These are phyloP conservation scores for Peniophora sp. DNA, from an alignment of 1,284 basidiomycete species.

Conservation along the genomic window DNA sequence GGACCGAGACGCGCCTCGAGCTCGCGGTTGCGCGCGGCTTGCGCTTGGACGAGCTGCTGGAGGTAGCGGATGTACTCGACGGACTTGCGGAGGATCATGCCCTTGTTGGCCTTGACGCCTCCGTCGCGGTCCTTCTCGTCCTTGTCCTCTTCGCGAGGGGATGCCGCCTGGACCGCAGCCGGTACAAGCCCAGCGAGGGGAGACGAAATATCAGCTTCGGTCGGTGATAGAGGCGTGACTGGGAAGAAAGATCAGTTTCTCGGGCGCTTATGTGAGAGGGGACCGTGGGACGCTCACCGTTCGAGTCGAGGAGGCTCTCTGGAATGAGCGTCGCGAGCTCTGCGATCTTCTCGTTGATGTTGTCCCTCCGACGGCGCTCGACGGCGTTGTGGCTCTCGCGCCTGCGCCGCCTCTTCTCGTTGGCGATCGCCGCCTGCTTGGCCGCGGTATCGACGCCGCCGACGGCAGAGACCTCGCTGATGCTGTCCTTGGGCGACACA, in stretches of 20 bases:
- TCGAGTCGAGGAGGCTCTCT: slow-evolving; percentile 68
- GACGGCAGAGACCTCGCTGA: slow-evolving; percentile 8
- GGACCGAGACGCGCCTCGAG: slow-evolving; percentile 49
- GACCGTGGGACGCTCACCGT: slow-evolving; percentile 23
- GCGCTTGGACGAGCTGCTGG: slow-evolving; percentile 74
- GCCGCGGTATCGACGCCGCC: slow-evolving; percentile 24
- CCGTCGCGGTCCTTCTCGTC: slow-evolving; percentile 15
- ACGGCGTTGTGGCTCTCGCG: slow-evolving; percentile 89
- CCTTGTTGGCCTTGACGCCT: slow-evolving; percentile 81
- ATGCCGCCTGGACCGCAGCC: slow-evolving; percentile 5
- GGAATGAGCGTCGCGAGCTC: slow-evolving; percentile 86
- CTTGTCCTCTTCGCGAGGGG: slow-evolving; percentile 14
- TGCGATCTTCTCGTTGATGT: slow-evolving; percentile 90
- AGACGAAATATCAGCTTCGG: slow-evolving; percentile 24
- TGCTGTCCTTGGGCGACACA: slow-evolving; percentile 26
- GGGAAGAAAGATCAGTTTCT: slow-evolving; percentile 16
- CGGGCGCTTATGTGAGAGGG: background rate
- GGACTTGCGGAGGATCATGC: slow-evolving; percentile 81
- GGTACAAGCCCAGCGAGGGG: slow-evolving; percentile 10
- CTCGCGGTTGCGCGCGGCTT: slow-evolving; percentile 68
- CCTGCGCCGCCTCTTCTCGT: slow-evolving; percentile 70
- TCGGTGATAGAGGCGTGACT: slow-evolving; percentile 21
- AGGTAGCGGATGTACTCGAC: slow-evolving; percentile 87
- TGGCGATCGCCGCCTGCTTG: slow-evolving; percentile 46
- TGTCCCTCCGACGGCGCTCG: slow-evolving; percentile 79